Conservation (phyloP, 2,329 filamentous ascomycete species). For the Colletotrichum eremochloae region DNA sequence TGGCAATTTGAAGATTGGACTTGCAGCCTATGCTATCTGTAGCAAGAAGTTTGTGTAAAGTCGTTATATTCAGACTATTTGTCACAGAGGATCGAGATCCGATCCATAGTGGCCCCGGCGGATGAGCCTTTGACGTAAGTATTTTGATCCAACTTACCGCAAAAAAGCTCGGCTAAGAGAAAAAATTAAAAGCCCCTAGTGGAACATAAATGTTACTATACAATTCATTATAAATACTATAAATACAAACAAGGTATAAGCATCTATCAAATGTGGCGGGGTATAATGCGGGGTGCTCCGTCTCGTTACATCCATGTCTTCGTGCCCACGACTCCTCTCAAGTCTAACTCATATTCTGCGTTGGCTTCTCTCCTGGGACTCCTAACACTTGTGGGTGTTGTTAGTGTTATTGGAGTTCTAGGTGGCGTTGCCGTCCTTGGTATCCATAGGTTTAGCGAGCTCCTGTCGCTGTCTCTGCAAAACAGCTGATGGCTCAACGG, state of each 20-base stretch:
- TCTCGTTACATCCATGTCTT: constrained; percentile 26
- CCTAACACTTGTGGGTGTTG: constrained; percentile 6
- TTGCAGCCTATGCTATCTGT: neutral
- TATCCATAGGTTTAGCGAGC: neutral
- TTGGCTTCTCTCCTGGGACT: constrained; percentile 13
- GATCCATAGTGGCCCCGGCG: neutral
- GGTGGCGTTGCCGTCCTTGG: neutral
- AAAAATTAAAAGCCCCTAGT: too few relatives aligned
- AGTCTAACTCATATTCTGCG: constrained; percentile 29
- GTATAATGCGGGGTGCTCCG: neutral
- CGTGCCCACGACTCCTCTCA: constrained; percentile 13
- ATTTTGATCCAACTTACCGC: too few relatives aligned
- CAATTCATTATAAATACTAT: neutral
- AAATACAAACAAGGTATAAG: neutral
- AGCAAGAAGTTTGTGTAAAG: neutral
- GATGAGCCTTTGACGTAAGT: too few relatives aligned
- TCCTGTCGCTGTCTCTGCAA: constrained; percentile 13
- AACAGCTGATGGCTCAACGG: neutral
- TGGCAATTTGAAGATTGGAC: neutral
- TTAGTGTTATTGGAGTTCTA: constrained; percentile 4
- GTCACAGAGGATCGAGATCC: too few relatives aligned
- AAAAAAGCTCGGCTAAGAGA: neutral
- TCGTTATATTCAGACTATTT: too few relatives aligned
- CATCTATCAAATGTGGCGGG: neutral
- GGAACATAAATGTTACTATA: neutral